A percentile compares a stretch with the other conserved stretches of the same genome.
Conservation (phyloP, 2,329 filamentous ascomycete species). For the Aureobasidium leucospermi region DNA sequence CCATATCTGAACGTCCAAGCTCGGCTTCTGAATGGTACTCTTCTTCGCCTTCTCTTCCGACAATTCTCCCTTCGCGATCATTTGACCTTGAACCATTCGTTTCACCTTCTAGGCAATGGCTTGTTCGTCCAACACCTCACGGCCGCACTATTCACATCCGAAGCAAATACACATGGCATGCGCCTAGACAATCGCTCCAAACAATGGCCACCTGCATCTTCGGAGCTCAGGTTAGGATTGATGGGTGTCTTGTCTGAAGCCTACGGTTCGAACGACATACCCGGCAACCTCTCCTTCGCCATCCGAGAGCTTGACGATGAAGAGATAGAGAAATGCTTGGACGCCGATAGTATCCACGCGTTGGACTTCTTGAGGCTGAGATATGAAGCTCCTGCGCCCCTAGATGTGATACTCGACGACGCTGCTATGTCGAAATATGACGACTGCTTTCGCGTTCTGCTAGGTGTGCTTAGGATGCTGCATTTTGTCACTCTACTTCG, state of each 20-base stretch:
- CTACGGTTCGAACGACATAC: slow-evolving; percentile 44
- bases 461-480: slow-evolving; percentile 67
- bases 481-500: slow-evolving; percentile 41
- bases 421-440: slow-evolving; percentile 73
- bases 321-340: slow-evolving; percentile 76
- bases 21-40: slow-evolving; percentile 67
- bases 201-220: slow-evolving; percentile 84
- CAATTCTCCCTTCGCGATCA: slow-evolving; percentile 66
- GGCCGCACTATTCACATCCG: slow-evolving; percentile 76
- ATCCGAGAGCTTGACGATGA: slow-evolving; percentile 71
- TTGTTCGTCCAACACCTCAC: slow-evolving; percentile 74
- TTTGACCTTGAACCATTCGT: slow-evolving; percentile 66
- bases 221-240: slow-evolving; percentile 80
- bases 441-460: slow-evolving; percentile 68
- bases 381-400: slow-evolving; percentile 67
- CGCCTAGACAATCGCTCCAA: slow-evolving; percentile 66
- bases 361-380: slow-evolving; percentile 88
- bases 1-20: slow-evolving; percentile 58
- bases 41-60: slow-evolving; percentile 68
- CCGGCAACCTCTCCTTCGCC: slow-evolving; percentile 55
- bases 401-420: slow-evolving; percentile 67
- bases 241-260: slow-evolving; percentile 79
- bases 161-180: slow-evolving; percentile 70
- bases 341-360: slow-evolving; percentile 75
- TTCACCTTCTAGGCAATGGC: slow-evolving; percentile 78